Percentiles rank a stretch among this genome's conserved stretches.
Evolutionary conservation across 2,329 filamentous ascomycete species (phyloP).

Genomic region (Karstenula rhodostoma): DNA sequence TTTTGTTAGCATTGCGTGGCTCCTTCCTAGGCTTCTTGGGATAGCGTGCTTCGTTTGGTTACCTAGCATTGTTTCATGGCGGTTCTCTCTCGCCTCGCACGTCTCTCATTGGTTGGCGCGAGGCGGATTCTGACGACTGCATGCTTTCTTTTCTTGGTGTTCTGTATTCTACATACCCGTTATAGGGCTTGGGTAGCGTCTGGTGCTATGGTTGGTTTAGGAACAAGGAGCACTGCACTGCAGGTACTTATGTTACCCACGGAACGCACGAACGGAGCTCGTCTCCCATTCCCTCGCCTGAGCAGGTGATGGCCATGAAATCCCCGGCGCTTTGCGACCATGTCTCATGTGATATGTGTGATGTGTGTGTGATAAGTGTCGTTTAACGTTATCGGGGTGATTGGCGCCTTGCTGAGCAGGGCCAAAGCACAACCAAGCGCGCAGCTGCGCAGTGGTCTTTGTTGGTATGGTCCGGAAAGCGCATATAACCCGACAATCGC

Average conservation of each 20-base stretch:
- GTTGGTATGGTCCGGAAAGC: no score
- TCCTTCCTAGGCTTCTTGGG: conserved; percentile 22
- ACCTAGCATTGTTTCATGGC: conserved; percentile 27
- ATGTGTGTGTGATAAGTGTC: neutral
- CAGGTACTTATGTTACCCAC: conserved; percentile 9
- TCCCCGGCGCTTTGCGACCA: neutral
- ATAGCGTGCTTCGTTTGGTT: conserved; percentile 32
- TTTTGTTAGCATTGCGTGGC: conserved; percentile 28
- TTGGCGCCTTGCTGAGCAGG: neutral
- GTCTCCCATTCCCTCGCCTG: neutral
- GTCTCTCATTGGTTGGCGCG: conserved; percentile 7
- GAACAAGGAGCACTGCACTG: conserved; percentile 13
- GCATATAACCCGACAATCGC: no score
- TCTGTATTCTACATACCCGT: conserved; percentile 39
- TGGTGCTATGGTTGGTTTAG: conserved; percentile 22
- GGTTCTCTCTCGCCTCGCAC: conserved; percentile 12
- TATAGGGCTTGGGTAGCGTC: conserved; percentile 23
- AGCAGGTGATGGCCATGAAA: neutral
- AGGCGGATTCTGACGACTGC: conserved; percentile 15
- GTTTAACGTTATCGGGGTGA: neutral
- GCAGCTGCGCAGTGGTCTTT: no score
- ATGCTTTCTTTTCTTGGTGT: conserved; percentile 25
- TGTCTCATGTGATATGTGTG: neutral
- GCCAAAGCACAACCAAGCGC: no score
- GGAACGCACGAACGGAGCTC: conserved; percentile 15